These are phyloP conservation scores for Cryptococcus hybrid DNA, from an alignment of 1,284 basidiomycete genomes.

Conservation along the genomic window DNA sequence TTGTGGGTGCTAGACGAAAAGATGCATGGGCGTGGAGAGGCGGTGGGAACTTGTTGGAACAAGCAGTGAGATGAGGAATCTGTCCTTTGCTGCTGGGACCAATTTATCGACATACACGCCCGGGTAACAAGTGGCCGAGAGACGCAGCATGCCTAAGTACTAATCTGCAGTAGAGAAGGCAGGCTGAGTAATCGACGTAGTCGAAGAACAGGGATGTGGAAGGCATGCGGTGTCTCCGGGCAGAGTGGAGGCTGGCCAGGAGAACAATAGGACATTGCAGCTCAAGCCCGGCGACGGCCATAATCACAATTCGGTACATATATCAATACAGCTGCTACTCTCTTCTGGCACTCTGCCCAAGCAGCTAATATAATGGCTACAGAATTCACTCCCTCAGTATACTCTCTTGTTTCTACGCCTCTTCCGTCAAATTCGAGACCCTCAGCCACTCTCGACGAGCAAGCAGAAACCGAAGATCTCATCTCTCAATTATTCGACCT, in stretches of 20 bases:
- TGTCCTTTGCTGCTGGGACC: too few species aligned
- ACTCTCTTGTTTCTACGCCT: constrained; percentile 21
- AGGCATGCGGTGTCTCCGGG: background rate
- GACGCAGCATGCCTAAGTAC: background rate
- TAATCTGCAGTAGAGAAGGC: background rate
- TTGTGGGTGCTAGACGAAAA: too few species aligned
- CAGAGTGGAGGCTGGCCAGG: background rate
- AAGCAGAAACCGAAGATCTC: constrained; percentile 65
- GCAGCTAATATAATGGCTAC: background rate
- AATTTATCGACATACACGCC: too few species aligned
- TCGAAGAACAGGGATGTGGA: background rate
- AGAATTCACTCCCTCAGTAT: constrained; percentile 33
- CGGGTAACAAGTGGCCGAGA: too few species aligned
- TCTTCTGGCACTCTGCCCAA: too few species aligned
- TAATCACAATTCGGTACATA: background rate
- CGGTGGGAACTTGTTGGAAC: too few species aligned
- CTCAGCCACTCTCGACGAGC: constrained; percentile 63
- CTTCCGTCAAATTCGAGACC: constrained; percentile 55
- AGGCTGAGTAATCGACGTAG: background rate
- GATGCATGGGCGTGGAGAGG: too few species aligned
- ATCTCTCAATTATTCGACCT: constrained; percentile 56
- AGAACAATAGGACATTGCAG: background rate
- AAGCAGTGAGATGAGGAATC: too few species aligned
- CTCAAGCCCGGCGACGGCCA: background rate
- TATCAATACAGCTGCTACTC: too few species aligned